Evolutionary conservation across 2,329 filamentous ascomycete genomes (phyloP), one percentile per base, ranked within the genome.

Genomic region (Pestalotiopsis sp.): DNA sequence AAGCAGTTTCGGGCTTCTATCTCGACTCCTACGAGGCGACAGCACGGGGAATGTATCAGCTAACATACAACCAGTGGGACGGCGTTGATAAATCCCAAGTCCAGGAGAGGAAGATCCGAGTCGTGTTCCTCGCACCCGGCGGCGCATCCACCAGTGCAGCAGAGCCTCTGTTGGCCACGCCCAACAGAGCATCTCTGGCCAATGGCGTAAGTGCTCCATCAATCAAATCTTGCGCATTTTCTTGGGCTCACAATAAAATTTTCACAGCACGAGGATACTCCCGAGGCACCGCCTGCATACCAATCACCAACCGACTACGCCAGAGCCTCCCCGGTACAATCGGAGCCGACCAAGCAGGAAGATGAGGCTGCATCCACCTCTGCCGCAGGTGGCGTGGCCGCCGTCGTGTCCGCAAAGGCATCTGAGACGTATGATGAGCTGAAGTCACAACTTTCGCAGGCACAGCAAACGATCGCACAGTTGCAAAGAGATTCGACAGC

Each of bases 81-180:
- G 92, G 78, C 84, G 96, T 85, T 11, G 87, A 93, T 69, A 98
- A 97, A 83, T 85, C 87, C 14, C 86, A 88, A 25, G 91, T 99
- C 69, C 90, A 94, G 76, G 96, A 99, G 85, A 94, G 92, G 85
- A 99, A 98, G 87, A 99, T 99, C 74, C 91, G 95, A 61, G 96
- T 99, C 72, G 87, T 87, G 74, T 99, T 95, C 86, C 86, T 98
- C 57, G 82, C 92, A 62, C 85, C 91, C 11, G 87, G 89, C 64
- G 87, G 87, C 68, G 59, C 25, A 62, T 73, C 78, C 17, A 69
- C 73, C 11, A 75, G 79, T 39, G 70, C 69, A 45, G 38, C 75
- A 57, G 68, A 61, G 49, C 65, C 71, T 14, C 72, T 72, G 41
- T 36, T 74, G 58, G 69, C 74, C 69, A 86, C 84, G 1, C 84